These are phyloP conservation scores for Bathelium albidoporum DNA, from an alignment of 495 filamentous ascomycete genomes.

Conservation along the genomic window DNA sequence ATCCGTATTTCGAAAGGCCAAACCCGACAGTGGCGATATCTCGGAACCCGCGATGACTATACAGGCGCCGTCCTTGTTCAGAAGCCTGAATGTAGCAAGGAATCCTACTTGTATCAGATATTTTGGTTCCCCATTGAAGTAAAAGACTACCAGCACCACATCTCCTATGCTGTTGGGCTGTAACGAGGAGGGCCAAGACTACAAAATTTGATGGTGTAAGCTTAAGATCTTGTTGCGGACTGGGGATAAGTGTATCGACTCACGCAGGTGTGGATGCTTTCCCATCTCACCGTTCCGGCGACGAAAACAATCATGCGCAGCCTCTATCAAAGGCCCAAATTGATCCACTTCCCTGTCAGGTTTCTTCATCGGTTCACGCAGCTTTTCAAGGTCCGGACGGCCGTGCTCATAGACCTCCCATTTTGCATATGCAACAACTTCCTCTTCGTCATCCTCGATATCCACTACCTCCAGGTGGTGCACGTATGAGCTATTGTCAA, in stretches of 20 bases:
- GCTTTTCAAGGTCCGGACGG: neutral
- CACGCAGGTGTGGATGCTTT: neutral
- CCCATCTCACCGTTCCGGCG: neutral
- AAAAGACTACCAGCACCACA: neutral
- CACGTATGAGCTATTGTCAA: neutral
- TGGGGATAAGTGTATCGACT: neutral
- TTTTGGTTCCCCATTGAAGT: neutral
- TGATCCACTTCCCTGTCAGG: neutral
- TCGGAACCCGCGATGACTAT: neutral
- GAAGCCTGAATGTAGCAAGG: neutral
- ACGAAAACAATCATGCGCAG: neutral
- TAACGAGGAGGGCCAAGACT: neutral
- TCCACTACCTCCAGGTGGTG: neutral
- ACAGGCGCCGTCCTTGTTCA: conserved; percentile 1
- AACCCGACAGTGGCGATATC: neutral
- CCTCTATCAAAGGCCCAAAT: neutral
- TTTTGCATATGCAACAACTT: neutral
- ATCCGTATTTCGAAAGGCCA: neutral
- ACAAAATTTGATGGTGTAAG: neutral
- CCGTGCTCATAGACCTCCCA: neutral
- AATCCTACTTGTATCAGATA: neutral
- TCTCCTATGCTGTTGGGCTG: neutral
- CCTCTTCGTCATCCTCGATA: neutral
- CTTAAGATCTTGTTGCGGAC: neutral
- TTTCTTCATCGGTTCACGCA: neutral